These are phyloP conservation scores for Candida palmyrensis DNA, from an alignment of 805 yeast genomes.

Conservation along the genomic window DNA sequence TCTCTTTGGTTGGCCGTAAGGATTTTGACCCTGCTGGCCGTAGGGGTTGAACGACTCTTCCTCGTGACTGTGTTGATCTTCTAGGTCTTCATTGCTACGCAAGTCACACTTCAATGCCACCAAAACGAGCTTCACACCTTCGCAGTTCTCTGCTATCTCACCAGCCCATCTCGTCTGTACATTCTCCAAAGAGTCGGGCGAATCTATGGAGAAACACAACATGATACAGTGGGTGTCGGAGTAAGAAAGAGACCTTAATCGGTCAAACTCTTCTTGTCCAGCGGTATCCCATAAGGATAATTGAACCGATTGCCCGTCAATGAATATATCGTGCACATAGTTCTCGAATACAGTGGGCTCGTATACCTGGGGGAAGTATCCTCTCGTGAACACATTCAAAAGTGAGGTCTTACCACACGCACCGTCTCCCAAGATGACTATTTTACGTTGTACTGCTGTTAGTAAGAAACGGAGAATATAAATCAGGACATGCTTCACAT, in stretches of 20 bases:
- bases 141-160: conserved; percentile 95
- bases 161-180: conserved; percentile 97
- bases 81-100: conserved; percentile 57
- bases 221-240: conserved; percentile 96
- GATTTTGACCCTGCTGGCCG: conserved; percentile 23
- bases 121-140: conserved; percentile 87
- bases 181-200: conserved; percentile 89
- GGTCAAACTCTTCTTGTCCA: conserved; percentile 97
- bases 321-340: conserved; percentile 94
- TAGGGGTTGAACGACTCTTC: conserved; percentile 30
- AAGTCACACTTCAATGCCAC: conserved; percentile 95
- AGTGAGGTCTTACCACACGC: conserved; percentile 94
- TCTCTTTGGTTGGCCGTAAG: conserved; percentile 38
- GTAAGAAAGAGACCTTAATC: conserved; percentile 86
- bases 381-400: conserved; percentile 91
- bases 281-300: conserved; percentile 98
- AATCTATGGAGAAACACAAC: conserved; percentile 93
- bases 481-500: no score
- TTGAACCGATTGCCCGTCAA: conserved; percentile 90
- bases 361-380: conserved; percentile 96
- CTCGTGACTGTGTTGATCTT: conserved; percentile 26
- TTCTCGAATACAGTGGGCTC: conserved; percentile 98
- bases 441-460: conserved; percentile 72
- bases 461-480: conserved; percentile 7
- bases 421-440: conserved; percentile 94